A percentile compares a stretch with the other conserved stretches of the same genome.
Evolutionary conservation across 2,329 filamentous ascomycete species (phyloP).

Genomic region (Falciphora oryzae): DNA sequence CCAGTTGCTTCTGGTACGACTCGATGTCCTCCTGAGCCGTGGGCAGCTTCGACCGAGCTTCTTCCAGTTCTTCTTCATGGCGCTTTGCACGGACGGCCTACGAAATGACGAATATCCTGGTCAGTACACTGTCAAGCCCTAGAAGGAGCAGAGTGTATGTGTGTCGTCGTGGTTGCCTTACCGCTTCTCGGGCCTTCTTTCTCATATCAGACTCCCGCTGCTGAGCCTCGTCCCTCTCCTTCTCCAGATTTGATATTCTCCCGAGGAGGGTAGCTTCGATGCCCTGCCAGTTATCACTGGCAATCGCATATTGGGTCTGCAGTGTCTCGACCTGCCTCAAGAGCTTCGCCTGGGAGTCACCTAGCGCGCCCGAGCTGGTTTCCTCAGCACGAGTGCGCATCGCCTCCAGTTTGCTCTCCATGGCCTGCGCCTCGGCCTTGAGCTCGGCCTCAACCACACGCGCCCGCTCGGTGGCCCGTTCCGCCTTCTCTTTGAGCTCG

Average conservation of each 20-base stretch:
- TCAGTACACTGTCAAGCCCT: background rate
- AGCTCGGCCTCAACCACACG: constrained; percentile 68
- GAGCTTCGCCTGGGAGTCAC: constrained; percentile 82
- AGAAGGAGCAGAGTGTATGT: background rate
- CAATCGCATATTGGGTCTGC: constrained; percentile 90
- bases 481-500: constrained; percentile 67
- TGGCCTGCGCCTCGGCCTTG: constrained; percentile 66
- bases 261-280: constrained; percentile 83
- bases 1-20: constrained; percentile 52
- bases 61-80: constrained; percentile 79
- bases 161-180: constrained; percentile 35
- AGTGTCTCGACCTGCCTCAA: constrained; percentile 91
- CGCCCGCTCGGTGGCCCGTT: constrained; percentile 65
- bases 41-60: constrained; percentile 57
- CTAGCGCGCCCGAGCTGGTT: constrained; percentile 72
- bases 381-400: constrained; percentile 85
- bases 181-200: constrained; percentile 81
- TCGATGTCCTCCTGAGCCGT: constrained; percentile 58
- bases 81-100: constrained; percentile 60
- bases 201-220: constrained; percentile 81
- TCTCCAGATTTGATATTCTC: constrained; percentile 72
- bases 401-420: constrained; percentile 87
- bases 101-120: background rate
- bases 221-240: constrained; percentile 80
- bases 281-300: constrained; percentile 95